Evolutionary conservation across 2,329 filamentous ascomycete genomes (phyloP).

Genomic region (Colletotrichum sp.): DNA sequence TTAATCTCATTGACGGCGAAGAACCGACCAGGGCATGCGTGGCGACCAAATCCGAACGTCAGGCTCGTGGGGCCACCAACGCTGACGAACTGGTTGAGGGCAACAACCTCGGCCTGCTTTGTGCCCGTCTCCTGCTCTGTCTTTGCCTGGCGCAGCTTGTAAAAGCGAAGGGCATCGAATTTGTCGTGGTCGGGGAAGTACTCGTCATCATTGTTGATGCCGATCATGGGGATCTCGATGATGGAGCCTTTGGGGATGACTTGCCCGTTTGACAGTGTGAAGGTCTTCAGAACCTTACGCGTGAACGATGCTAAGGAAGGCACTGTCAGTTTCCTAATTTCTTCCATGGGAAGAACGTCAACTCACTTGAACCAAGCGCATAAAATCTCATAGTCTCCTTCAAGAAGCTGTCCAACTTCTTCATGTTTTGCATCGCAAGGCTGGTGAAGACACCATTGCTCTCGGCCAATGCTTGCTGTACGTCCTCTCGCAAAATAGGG

Average conservation of each 20-base stretch:
- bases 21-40: conserved; percentile 49
- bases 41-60: conserved; percentile 43
- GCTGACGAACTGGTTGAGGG: conserved; percentile 41
- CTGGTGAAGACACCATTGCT: conserved; percentile 37
- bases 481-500: conserved; percentile 56
- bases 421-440: conserved; percentile 40
- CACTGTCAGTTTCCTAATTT: no score
- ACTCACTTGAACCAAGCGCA: conserved; percentile 36
- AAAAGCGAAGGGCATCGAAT: conserved; percentile 10
- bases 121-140: neutral
- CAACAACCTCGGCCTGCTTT: conserved; percentile 12
- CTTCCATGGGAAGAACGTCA: rapidly evolving
- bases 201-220: conserved; percentile 40
- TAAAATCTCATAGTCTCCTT: conserved; percentile 40
- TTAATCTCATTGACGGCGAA: conserved; percentile 52
- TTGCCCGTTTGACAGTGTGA: conserved; percentile 60
- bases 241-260: conserved; percentile 48
- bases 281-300: conserved; percentile 54
- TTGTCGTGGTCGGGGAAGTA: conserved; percentile 36
- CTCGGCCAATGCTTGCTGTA: conserved; percentile 39
- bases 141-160: conserved; percentile 11
- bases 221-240: conserved; percentile 45
- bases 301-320: conserved; percentile 38
- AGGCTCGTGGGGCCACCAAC: conserved; percentile 38
- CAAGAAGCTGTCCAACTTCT: conserved; percentile 46